Percentiles rank a stretch among this genome's conserved stretches.
Conservation (phyloP, 106 monocot genomes). For the Xerophyta viscosa region DNA sequence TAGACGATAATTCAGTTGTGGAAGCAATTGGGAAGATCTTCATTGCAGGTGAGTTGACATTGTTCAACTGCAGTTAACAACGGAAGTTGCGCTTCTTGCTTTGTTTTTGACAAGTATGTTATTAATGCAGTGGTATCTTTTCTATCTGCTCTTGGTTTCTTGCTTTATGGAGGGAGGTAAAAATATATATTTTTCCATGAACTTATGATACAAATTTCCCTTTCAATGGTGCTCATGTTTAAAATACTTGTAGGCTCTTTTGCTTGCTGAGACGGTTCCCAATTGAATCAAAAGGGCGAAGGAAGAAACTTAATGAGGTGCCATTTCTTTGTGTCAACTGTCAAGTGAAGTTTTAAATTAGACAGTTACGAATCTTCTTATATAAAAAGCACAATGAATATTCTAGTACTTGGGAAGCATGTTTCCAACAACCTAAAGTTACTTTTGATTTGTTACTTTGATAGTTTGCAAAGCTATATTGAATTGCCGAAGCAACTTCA, state of each 20-base stretch:
- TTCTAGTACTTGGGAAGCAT: no score
- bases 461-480: no score
- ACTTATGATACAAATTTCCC: not conserved
- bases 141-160: constrained; percentile 55
- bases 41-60: constrained; percentile 38
- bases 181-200: not conserved
- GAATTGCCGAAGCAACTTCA: no score
- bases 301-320: constrained; percentile 77
- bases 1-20: constrained; percentile 34
- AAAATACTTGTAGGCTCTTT: constrained; percentile 34
- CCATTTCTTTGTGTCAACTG: not conserved
- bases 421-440: no score
- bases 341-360: not conserved
- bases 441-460: no score
- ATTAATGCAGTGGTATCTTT: constrained; percentile 45
- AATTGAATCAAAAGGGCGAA: constrained; percentile 67
- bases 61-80: not conserved
- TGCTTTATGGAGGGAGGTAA: constrained; percentile 73
- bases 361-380: not conserved
- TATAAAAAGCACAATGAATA: no score
- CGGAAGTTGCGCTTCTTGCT: not conserved
- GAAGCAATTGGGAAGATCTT: constrained; percentile 60
- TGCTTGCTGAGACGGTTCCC: constrained; percentile 65
- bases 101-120: constrained; percentile 1
- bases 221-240: not conserved